phyloP scores from a whole-genome alignment of 345 rosid genomes.

The Orychophragmus violaceus region DNA sequence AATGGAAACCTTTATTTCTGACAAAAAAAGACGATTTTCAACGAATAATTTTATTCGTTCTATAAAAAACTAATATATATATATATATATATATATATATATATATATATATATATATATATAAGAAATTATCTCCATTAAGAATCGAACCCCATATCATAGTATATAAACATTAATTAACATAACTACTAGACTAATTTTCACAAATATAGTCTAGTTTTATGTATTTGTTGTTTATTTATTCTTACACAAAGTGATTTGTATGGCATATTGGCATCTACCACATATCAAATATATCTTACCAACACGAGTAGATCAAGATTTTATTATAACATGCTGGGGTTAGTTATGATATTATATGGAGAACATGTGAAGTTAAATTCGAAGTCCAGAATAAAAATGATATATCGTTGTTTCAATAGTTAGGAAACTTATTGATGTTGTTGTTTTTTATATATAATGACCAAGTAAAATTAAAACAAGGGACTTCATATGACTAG shows the following conservation, averaged over 20 bases:
- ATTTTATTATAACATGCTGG: slow-evolving; percentile 4
- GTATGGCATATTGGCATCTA: slow-evolving; percentile 3
- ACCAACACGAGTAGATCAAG: slow-evolving; percentile 10
- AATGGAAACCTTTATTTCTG: too few species aligned
- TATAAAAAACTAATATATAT: too few species aligned
- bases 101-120: too few species aligned
- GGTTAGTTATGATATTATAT: slow-evolving; percentile 1
- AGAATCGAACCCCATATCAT: too few species aligned
- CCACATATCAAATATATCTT: not conserved
- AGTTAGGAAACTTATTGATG: not conserved
- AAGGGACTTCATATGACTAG: not conserved
- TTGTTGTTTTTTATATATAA: not conserved
- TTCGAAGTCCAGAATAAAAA: too few species aligned
- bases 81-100: too few species aligned
- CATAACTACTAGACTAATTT: too few species aligned
- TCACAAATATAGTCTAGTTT: not conserved
- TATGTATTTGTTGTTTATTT: not conserved
- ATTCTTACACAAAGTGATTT: not conserved
- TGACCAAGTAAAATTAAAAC: not conserved
- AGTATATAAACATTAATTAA: too few species aligned
- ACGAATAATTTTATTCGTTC: too few species aligned
- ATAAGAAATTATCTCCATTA: too few species aligned
- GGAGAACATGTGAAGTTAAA: too few species aligned
- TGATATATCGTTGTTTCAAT: not conserved
- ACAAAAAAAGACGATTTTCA: too few species aligned